Evolutionary conservation across 495 filamentous ascomycete species (phyloP).

Genomic region (Aspergillus steynii): DNA sequence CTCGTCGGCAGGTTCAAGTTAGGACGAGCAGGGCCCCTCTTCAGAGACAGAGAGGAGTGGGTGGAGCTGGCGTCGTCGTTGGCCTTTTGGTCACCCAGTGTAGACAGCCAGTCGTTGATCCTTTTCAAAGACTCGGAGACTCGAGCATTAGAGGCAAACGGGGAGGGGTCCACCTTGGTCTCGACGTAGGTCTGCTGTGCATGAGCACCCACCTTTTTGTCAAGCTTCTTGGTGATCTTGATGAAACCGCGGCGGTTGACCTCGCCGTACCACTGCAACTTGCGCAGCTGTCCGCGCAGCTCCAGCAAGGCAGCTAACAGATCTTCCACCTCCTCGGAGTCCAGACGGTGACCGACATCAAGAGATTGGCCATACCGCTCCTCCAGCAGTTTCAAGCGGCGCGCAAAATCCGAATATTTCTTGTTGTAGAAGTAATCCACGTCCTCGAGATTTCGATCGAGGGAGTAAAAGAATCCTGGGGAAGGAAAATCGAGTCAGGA

Average conservation of each 20-base stretch:
- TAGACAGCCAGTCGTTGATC: constrained; percentile 89
- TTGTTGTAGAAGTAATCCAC: constrained; percentile 96
- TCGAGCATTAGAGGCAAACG: constrained; percentile 76
- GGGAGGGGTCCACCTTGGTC: constrained; percentile 80
- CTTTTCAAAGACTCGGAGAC: constrained; percentile 66
- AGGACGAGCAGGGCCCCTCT: constrained; percentile 66
- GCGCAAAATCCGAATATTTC: constrained; percentile 78
- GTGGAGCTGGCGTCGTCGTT: constrained; percentile 71
- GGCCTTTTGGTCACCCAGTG: constrained; percentile 69
- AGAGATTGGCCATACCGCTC: constrained; percentile 72
- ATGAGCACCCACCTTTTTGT: constrained; percentile 78
- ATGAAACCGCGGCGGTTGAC: constrained; percentile 93
- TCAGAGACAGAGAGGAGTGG: constrained; percentile 68
- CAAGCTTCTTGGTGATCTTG: constrained; percentile 97
- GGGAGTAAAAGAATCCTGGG: constrained; percentile 86
- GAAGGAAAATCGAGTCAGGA: constrained; percentile 27
- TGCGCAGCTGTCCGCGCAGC: constrained; percentile 79
- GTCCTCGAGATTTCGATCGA: constrained; percentile 94
- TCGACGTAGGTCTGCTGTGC: constrained; percentile 81
- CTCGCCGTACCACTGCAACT: constrained; percentile 96
- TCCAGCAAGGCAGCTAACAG: constrained; percentile 86
- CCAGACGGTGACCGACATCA: constrained; percentile 51
- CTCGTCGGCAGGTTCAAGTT: constrained; percentile 66
- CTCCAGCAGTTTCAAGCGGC: constrained; percentile 80
- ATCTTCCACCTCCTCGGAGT: constrained; percentile 81